phyloP scores from a whole-genome alignment of 495 filamentous ascomycete genomes.

The Pyrenula massariospora region DNA sequence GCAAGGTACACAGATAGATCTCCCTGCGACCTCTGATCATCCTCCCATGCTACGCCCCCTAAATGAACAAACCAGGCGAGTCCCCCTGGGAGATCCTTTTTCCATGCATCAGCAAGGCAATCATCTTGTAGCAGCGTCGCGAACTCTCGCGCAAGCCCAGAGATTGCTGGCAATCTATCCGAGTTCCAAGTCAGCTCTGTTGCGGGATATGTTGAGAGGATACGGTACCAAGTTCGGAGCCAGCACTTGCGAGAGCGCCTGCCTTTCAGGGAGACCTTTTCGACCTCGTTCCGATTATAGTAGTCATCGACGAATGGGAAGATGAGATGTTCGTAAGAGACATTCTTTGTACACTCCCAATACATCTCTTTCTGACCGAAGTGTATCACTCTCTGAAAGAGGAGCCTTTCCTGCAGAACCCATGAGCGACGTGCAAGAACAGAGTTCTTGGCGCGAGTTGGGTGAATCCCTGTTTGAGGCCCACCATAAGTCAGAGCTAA shows the following conservation, averaged over 20 bases:
- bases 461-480: no score
- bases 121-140: constrained; percentile 5
- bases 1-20: neutral
- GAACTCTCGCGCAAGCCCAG: constrained; percentile 14
- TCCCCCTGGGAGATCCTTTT: constrained; percentile 1
- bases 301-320: neutral
- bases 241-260: constrained; percentile 37
- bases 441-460: neutral
- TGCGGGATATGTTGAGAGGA: neutral
- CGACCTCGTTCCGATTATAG: neutral
- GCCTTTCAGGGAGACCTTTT: neutral
- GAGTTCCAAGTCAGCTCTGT: constrained; percentile 10
- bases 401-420: neutral
- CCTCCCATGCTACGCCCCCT: no score
- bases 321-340: neutral
- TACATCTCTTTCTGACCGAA: neutral
- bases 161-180: constrained; percentile 19
- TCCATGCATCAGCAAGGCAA: constrained; percentile 22
- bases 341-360: neutral
- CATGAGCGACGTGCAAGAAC: neutral
- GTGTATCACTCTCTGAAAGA: neutral
- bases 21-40: neutral
- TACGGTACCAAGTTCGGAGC: neutral
- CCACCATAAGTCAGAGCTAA: no score
- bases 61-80: neutral